Evolutionary conservation across 1,284 basidiomycete species (phyloP), one percentile per base, ranked within the genome.

Genomic region (Moesziomyces aphidis): DNA sequence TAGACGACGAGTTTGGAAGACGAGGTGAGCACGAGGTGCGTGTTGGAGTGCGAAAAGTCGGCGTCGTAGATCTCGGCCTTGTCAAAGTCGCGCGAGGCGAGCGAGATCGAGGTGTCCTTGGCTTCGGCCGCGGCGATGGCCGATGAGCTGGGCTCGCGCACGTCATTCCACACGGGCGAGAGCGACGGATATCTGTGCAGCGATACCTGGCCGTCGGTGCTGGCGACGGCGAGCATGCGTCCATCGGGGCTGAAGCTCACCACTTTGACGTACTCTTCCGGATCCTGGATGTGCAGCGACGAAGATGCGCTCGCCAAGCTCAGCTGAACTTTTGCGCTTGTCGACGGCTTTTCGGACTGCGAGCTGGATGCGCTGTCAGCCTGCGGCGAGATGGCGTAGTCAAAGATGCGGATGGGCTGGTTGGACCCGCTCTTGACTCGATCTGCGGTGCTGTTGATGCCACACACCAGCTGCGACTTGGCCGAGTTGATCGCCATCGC

Each of bases 31-130:
- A 79, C 81, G 46, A 84, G 61, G 53, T 79, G 80, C 5, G 69
- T 69, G 24, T 76, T 73, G 61, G 81, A 79, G 17, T 77, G 69
- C 3, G 74, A 78, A 50, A 83, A 83, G 69, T 82, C 81, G 39
- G 72, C 74, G 53, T 80, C 81, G 55, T 81, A 80, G 47, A 83
- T 64, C 45, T 83, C 82, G 47, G 77, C 69, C n/a, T 57, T 61
- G n/a, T 69, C 63, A 26, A 77, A 75, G 51, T 71, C 73, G n/a
- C 66, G 56, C 4, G 59, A 60, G 15, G 69, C 68, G 47, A 72
- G 56, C 26, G 67, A 68, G 63, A 77, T 53, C 49, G 69, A 60
- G 5, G 75, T 64, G 26, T 72, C 71, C 26, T 65, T 60, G 11
- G 61, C 71, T 48, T 73, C 71, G n/a, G 71, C 71, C 3, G 60